These are phyloP conservation scores for Neospermospora avenae DNA, from an alignment of 2,329 filamentous ascomycete genomes.

Conservation along the genomic window DNA sequence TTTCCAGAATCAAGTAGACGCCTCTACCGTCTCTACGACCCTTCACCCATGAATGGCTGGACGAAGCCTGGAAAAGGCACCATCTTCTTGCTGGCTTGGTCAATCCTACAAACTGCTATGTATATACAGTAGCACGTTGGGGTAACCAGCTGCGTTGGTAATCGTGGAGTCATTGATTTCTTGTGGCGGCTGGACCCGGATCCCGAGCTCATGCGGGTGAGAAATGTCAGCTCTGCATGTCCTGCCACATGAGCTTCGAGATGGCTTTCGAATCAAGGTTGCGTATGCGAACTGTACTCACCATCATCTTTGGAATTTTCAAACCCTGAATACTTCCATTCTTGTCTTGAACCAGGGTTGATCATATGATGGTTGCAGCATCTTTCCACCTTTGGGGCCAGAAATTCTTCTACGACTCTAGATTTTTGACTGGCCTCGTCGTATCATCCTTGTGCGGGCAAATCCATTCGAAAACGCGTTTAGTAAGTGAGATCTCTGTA, in stretches of 20 bases:
- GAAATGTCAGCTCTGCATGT: background rate
- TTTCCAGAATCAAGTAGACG: background rate
- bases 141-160: background rate
- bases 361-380: background rate
- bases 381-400: background rate
- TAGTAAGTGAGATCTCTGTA: background rate
- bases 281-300: background rate
- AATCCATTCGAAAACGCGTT: background rate
- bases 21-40: background rate
- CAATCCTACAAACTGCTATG: background rate
- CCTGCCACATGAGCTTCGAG: background rate
- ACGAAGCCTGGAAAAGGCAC: background rate
- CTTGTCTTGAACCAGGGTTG: background rate
- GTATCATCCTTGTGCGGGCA: background rate
- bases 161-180: background rate
- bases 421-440: background rate
- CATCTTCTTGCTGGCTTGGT: background rate
- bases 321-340: background rate
- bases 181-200: background rate
- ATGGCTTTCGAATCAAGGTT: background rate
- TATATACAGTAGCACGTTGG: background rate
- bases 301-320: background rate
- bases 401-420: background rate
- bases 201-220: too few species aligned
- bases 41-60: background rate